A percentile compares a stretch with the other conserved stretches of the same genome.
These are phyloP conservation scores for Lasiodiplodia sp. DNA, from an alignment of 2,329 filamentous ascomycete species.

Conservation along the genomic window DNA sequence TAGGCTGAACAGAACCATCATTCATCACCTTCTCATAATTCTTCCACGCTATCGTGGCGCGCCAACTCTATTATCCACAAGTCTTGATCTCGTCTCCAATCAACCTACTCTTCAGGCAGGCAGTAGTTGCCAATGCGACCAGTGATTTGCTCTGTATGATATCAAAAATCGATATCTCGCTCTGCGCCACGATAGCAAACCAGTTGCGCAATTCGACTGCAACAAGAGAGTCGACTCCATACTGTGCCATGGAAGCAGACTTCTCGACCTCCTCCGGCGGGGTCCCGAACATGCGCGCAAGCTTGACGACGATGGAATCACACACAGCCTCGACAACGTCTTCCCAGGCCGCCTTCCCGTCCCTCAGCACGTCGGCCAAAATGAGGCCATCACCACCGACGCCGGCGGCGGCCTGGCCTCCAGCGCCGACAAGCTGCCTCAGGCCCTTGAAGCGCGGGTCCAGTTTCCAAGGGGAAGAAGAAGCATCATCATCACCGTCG, in stretches of 20 bases:
- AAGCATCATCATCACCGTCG: background rate
- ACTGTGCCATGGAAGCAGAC: slow-evolving; percentile 2
- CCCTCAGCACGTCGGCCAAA: background rate
- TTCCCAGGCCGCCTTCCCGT: background rate
- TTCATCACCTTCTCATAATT: too few relatives aligned
- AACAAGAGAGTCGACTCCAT: slow-evolving; percentile 38
- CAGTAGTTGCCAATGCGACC: too few relatives aligned
- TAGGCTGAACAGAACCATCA: too few relatives aligned
- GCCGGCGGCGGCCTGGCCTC: background rate
- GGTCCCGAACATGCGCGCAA: background rate
- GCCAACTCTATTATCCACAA: too few relatives aligned
- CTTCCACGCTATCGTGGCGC: too few relatives aligned
- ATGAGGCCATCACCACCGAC: too few relatives aligned
- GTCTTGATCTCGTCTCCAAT: too few relatives aligned
- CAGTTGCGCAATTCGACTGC: slow-evolving; percentile 39
- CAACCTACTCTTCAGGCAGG: too few relatives aligned
- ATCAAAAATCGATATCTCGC: slow-evolving; percentile 34
- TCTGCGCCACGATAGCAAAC: slow-evolving; percentile 33
- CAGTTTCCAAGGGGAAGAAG: background rate
- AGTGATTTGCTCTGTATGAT: slow-evolving; percentile 9
- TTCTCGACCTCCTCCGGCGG: slow-evolving; percentile 19
- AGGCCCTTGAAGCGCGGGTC: background rate
- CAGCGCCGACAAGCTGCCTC: background rate
- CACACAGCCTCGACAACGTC: background rate
- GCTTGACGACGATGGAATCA: slow-evolving; percentile 3